Evolutionary conservation across 2,329 filamentous ascomycete genomes (phyloP).

Genomic region (Alternaria angustiovoidea): DNA sequence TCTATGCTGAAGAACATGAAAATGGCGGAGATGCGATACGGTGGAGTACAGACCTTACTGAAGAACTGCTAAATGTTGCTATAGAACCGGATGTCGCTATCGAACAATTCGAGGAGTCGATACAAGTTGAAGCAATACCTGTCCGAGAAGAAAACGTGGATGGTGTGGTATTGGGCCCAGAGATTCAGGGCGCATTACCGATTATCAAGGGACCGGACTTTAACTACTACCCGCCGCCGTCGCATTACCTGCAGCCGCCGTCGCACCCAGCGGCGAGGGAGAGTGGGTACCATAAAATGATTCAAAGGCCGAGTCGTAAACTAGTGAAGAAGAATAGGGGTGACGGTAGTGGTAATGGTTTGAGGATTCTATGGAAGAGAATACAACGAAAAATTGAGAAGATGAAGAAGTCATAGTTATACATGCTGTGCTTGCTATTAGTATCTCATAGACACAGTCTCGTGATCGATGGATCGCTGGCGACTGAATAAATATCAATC

Average conservation of each 20-base stretch:
- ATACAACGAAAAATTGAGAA: not conserved
- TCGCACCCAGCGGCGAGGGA: not conserved
- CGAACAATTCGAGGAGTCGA: not conserved
- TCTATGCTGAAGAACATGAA: not conserved
- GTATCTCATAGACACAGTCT: not conserved
- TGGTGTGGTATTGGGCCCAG: not conserved
- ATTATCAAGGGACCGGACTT: slow-evolving; percentile 1
- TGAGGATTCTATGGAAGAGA: not conserved
- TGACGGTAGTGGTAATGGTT: not conserved
- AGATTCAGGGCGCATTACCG: not conserved
- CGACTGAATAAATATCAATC: not conserved
- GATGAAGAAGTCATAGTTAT: not conserved
- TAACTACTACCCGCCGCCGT: slow-evolving; percentile 12
- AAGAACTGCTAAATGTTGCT: not conserved
- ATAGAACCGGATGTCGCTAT: not conserved
- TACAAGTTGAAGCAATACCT: not conserved
- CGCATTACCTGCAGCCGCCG: not conserved
- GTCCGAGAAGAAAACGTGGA: not conserved
- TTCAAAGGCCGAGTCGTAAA: not conserved
- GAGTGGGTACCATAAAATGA: not conserved
- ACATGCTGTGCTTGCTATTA: not conserved
- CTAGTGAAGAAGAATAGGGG: not conserved
- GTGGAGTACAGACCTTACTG: not conserved
- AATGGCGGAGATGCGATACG: not conserved
- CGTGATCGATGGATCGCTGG: not conserved